Conservation (phyloP, 371 early-diverging fungal genomes). For the Funneliformis caledonium region DNA sequence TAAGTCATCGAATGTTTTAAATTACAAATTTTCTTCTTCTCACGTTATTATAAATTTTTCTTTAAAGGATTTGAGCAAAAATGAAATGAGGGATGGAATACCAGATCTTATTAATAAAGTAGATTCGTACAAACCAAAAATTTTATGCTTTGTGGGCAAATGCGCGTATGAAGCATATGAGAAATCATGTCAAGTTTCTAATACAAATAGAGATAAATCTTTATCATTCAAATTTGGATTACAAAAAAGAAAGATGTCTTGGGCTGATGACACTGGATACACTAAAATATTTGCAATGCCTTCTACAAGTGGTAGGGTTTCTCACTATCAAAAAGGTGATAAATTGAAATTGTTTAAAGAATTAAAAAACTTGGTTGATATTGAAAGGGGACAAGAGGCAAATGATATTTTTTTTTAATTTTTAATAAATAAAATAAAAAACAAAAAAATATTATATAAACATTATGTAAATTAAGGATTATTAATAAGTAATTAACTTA, state of each 20-base stretch:
- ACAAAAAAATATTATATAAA: neutral
- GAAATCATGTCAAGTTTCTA: neutral
- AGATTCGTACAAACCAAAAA: constrained; percentile 32
- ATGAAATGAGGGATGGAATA: constrained; percentile 23
- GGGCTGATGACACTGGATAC: neutral
- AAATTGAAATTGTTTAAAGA: constrained; percentile 22
- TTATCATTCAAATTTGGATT: constrained; percentile 22
- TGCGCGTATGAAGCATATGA: constrained; percentile 30
- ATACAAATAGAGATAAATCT: constrained; percentile 20
- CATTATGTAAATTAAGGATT: neutral
- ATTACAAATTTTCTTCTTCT: neutral
- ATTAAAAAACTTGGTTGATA: constrained; percentile 9
- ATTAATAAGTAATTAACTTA: neutral
- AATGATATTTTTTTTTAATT: neutral
- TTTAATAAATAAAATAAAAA: neutral
- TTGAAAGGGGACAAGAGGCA: neutral
- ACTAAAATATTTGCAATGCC: constrained; percentile 14
- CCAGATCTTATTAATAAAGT: constrained; percentile 31
- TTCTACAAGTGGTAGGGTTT: constrained; percentile 34
- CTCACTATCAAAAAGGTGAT: constrained; percentile 16
- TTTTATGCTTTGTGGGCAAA: constrained; percentile 34
- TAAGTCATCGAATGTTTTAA: neutral
- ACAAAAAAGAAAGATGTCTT: constrained; percentile 20
- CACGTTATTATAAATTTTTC: neutral
- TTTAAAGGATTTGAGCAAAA: constrained; percentile 24